A percentile compares a stretch with the other conserved stretches of the same genome.
Conservation (phyloP, 1,284 basidiomycete species). For the Trametes versicolor region DNA sequence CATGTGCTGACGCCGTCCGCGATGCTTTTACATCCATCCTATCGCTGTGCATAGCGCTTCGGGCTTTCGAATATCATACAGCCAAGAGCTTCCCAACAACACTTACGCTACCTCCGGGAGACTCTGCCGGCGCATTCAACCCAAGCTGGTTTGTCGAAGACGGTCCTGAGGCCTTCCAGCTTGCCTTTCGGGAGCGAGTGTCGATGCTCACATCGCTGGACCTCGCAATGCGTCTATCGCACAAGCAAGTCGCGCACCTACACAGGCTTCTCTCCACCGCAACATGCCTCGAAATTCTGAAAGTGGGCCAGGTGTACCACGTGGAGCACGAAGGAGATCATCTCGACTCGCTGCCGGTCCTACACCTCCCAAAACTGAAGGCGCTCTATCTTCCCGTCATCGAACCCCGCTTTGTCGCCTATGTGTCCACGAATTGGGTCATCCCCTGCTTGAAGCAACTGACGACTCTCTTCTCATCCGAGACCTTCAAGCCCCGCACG, state of each 20-base stretch:
- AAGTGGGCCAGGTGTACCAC: no score
- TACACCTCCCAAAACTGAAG: no score
- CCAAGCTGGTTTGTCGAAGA: constrained; percentile 22
- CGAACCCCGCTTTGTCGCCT: no score
- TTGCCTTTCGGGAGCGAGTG: constrained; percentile 1
- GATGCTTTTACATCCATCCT: constrained; percentile 17
- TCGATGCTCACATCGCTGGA: constrained; percentile 21
- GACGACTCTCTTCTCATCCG: no score
- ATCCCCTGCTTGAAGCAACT: no score
- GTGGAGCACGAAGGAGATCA: no score
- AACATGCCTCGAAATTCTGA: no score
- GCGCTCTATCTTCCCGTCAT: no score
- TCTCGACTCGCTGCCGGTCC: no score
- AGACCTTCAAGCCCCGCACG: no score
- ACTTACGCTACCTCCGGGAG: constrained; percentile 1
- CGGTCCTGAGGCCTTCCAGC: constrained; percentile 1
- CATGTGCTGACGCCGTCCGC: constrained; percentile 17
- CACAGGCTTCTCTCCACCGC: constrained; percentile 1
- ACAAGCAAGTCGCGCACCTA: constrained; percentile 4
- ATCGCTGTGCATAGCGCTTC: constrained; percentile 14
- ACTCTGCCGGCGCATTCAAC: constrained; percentile 18
- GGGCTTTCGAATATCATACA: constrained; percentile 18
- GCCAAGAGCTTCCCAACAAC: constrained; percentile 17
- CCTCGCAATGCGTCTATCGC: constrained; percentile 13
- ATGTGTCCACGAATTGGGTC: no score